Evolutionary conservation across 225 moss, liverwort and hornwort species (phyloP).

Genomic region (Marchantia polymorpha): DNA sequence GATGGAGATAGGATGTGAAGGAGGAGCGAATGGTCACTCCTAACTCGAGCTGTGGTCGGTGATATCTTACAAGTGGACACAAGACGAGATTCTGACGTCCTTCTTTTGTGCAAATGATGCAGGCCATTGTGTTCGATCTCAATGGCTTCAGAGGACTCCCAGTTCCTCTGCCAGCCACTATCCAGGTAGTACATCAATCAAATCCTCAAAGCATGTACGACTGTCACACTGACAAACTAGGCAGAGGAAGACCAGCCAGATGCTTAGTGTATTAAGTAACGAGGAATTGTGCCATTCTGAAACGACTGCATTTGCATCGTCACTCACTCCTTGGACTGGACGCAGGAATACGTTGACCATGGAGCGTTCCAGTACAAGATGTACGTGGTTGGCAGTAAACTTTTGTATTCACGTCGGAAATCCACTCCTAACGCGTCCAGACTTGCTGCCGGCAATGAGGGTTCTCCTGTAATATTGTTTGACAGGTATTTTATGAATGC

Average conservation of each 20-base stretch:
- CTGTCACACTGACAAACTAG: neutral
- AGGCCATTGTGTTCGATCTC: constrained; percentile 84
- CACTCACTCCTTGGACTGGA: neutral
- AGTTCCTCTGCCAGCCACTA: constrained; percentile 80
- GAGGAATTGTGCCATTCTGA: neutral
- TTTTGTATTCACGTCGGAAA: constrained; percentile 63
- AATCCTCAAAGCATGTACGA: neutral
- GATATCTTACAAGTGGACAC: neutral
- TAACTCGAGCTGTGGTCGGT: neutral
- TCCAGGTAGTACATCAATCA: constrained; percentile 53
- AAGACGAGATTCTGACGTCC: neutral
- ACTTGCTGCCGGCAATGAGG: constrained; percentile 50
- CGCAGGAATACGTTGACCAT: constrained; percentile 90
- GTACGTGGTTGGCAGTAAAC: constrained; percentile 77
- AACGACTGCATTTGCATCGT: neutral
- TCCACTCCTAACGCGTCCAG: constrained; percentile 86
- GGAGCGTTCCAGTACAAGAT: constrained; percentile 87
- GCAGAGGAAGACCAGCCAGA: neutral
- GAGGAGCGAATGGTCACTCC: neutral
- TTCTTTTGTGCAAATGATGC: constrained; percentile 11
- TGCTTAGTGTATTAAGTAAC: no score
- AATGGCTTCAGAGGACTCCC: constrained; percentile 68
- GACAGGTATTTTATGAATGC: constrained; percentile 57
- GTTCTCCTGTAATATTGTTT: constrained; percentile 60
- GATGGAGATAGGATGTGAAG: neutral